Evolutionary conservation across 371 early-diverging fungal genomes (phyloP), one percentile per base, ranked within the genome.

Genomic region (Apophysomyces trapeziformis): DNA sequence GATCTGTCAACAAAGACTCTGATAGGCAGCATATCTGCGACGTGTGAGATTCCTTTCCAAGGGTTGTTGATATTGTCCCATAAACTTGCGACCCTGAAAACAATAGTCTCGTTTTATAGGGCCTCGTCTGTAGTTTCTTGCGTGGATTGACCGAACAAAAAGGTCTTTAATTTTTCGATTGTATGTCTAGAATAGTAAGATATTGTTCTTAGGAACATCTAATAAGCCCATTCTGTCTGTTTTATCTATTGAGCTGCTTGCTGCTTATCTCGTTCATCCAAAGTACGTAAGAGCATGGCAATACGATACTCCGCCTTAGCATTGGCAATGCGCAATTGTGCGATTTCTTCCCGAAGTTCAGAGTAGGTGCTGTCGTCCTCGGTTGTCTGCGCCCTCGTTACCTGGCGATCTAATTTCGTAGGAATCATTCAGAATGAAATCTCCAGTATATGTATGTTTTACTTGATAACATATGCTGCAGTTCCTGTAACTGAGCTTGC

Each of bases 201-300:
- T 26, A 26, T 26, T 26, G 32, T 26, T 26, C 32, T 0, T 26
- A 41, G 41, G 41, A 13, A 41, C 41, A 41, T 13, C 41, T 26
- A 26, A 26, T 26, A 26, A 26, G 2, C 1, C 32, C 32, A 26
- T 26, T 26, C 2, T 26, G 32, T 26, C 32, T 26, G 32, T 41
- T 41, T 41, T 11, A 4, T 41, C 41, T 41, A 41, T 41, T 13
- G 41, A 21, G 54, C 54, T 76, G 76, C 74, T 79, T 77, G 32
- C 92, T 93, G 68, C 90, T 63, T 36, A 37, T 76, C 77, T 58
- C 58, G 68, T 56, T 72, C 69, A 60, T 76, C 75, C 37, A 79
- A 66, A 13, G 79, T 59, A 35, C 75, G 68, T 60, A 79, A 69
- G 16, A 79, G 60, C 38, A 74, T 68, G 38, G 72, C 60, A 39